Evolutionary conservation across 2,329 filamentous ascomycete species (phyloP).

Genomic region (Bimuria novae-zelandiae): DNA sequence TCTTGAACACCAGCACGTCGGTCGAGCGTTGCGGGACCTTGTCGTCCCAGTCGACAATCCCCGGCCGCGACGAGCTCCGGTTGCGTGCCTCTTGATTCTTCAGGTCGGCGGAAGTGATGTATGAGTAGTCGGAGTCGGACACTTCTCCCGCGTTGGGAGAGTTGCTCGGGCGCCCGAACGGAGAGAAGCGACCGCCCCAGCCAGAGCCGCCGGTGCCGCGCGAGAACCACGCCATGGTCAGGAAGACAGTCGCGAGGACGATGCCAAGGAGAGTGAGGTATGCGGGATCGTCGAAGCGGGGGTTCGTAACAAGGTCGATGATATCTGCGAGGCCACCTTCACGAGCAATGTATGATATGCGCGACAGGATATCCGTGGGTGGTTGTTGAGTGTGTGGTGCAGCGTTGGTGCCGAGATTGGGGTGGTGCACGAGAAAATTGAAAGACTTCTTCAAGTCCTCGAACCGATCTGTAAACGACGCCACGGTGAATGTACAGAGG

Average conservation of each 20-base stretch:
- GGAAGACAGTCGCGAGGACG: constrained; percentile 47
- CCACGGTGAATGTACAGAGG: constrained; percentile 36
- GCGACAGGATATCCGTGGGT: constrained; percentile 28
- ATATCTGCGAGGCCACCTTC: constrained; percentile 25
- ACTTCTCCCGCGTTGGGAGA: constrained; percentile 58
- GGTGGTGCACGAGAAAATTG: constrained; percentile 39
- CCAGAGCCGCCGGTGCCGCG: constrained; percentile 43
- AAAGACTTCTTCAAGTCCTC: constrained; percentile 45
- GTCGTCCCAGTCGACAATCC: constrained; percentile 46
- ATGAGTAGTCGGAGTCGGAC: constrained; percentile 77
- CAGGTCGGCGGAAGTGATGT: constrained; percentile 81
- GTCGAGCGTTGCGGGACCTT: constrained; percentile 59
- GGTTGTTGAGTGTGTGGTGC: constrained; percentile 14
- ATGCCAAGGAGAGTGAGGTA: constrained; percentile 40
- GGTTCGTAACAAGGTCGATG: constrained; percentile 31
- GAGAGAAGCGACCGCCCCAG: constrained; percentile 54
- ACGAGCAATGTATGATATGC: constrained; percentile 24
- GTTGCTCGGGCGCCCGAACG: constrained; percentile 51
- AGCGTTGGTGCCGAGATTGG: constrained; percentile 30
- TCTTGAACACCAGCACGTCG: constrained; percentile 72
- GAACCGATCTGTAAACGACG: constrained; percentile 38
- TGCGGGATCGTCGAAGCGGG: constrained; percentile 39
- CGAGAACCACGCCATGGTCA: constrained; percentile 55
- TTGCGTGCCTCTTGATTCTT: constrained; percentile 39
- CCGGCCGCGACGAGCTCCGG: constrained; percentile 33